phyloP scores from a whole-genome alignment of 306 rosid genomes.

The Cucumis melo region DNA sequence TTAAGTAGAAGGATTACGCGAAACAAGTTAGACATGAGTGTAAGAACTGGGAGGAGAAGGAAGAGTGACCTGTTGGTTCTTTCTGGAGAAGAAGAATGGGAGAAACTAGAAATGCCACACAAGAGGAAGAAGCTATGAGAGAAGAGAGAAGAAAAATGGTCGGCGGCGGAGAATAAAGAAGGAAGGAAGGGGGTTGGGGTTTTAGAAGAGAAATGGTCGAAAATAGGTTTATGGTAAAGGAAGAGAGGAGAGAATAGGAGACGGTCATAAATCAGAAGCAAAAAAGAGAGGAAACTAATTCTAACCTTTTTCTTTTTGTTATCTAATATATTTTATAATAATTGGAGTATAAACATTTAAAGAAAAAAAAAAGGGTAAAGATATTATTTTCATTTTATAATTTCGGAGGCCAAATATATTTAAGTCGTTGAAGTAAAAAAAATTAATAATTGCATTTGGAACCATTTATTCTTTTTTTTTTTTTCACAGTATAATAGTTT shows the following conservation, averaged over 20 bases:
- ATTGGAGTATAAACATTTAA: too few relatives aligned
- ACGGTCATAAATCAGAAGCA: too few relatives aligned
- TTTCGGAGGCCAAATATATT: neutral
- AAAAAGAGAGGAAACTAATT: too few relatives aligned
- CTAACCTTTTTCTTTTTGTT: too few relatives aligned
- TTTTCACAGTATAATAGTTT: slow-evolving; percentile 13
- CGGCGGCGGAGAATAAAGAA: neutral
- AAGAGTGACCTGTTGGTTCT: neutral
- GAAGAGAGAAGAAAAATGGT: neutral
- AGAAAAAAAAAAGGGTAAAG: neutral
- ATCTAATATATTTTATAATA: too few relatives aligned
- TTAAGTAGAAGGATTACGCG: neutral
- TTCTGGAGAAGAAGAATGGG: neutral
- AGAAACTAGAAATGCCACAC: neutral
- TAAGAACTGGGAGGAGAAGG: neutral
- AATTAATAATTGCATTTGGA: neutral
- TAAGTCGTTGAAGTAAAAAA: neutral
- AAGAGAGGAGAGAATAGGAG: too few relatives aligned
- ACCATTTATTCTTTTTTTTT: neutral
- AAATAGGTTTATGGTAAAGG: too few relatives aligned
- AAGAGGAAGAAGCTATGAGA: neutral
- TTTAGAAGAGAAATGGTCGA: too few relatives aligned
- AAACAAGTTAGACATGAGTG: neutral
- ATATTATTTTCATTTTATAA: neutral
- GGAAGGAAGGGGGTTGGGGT: too few relatives aligned